Base-by-base conservation (phyloP, 2,329 filamentous ascomycete species). In the Ilyonectria destructans region DNA sequence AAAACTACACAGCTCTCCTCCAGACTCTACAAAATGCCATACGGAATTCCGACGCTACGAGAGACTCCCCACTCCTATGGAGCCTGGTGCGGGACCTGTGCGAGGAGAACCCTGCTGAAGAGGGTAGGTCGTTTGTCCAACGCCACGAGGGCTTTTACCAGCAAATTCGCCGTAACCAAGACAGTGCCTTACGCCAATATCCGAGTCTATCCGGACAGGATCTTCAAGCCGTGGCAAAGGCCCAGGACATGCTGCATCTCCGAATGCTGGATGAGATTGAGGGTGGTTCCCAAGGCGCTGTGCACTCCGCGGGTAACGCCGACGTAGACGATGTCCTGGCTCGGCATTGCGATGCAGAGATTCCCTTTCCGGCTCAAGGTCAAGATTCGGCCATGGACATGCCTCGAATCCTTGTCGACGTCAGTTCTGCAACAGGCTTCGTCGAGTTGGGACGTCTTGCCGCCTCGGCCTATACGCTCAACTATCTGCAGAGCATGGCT, bases 31-130 rank as follows among this genome's bases (percentile, higher is more conserved):
- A 63, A 19, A 67, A 59, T 57, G 65, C 65, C 7, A 48, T 67
- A 26, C 58, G 55, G 54, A 54, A 63, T 52, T 67, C 65, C 26
- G 65, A 63, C 49, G 65, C 65, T 21, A 67, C 64, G 55, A 63
- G 13, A 21, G 65, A 49, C 23, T 67, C 65, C 46, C 65, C 59
- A 43, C 54, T 67, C 46, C 35, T 67, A 45, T 55, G 19, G 7
- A 43, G 58, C 23, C 54, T 67, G 46, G 55, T 59, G 33, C 46
- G 21, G 21, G 65, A 67, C 35, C 37, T 67, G 21, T 10, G 59
- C 21, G 21, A 59, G 19, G 59, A 67, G 59, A 67, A 46, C 40
- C 48, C 48, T 7, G 21, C 23, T 15, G 45, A 52, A 48, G 65
- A 67, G 40, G 15, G 21, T 12, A 43, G 60, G 26, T 37, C 56